phyloP scores from a whole-genome alignment of 2,329 filamentous ascomycete genomes.

The Apiospora aurea region DNA sequence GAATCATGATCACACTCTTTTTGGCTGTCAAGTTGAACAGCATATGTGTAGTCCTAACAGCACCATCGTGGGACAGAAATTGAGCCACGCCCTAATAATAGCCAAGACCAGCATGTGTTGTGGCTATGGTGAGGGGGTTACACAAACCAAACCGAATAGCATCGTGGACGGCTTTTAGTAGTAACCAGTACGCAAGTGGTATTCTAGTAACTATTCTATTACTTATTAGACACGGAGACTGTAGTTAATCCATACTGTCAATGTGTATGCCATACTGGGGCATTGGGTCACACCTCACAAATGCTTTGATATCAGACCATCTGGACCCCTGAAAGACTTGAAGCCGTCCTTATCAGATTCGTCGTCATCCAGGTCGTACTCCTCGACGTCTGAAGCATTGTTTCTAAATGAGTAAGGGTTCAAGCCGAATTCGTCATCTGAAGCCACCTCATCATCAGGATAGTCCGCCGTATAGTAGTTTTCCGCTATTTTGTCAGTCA shows the following conservation, averaged over 20 bases:
- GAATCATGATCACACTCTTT: neutral
- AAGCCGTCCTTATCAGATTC: conserved; percentile 38
- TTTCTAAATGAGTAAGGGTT: conserved; percentile 63
- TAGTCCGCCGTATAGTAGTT: conserved; percentile 83
- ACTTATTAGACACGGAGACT: too few relatives aligned
- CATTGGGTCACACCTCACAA: conserved; percentile 28
- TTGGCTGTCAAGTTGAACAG: neutral
- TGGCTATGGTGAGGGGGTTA: neutral
- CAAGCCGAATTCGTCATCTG: conserved; percentile 69
- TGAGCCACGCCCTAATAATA: neutral
- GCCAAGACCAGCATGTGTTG: neutral
- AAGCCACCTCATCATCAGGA: conserved; percentile 79
- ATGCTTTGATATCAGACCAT: conserved; percentile 43
- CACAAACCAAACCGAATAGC: neutral
- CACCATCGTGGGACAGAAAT: neutral
- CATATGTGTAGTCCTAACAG: neutral
- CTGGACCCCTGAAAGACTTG: conserved; percentile 47
- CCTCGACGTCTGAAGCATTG: conserved; percentile 63
- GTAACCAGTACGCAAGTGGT: too few relatives aligned
- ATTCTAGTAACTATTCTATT: too few relatives aligned
- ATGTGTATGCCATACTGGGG: too few relatives aligned
- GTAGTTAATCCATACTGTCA: too few relatives aligned
- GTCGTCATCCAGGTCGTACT: conserved; percentile 52
- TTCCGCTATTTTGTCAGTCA: conserved; percentile 59
- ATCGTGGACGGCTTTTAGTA: too few relatives aligned